Base-by-base conservation (phyloP, 2,329 filamentous ascomycete species). In the Cercospora sp. region DNA sequence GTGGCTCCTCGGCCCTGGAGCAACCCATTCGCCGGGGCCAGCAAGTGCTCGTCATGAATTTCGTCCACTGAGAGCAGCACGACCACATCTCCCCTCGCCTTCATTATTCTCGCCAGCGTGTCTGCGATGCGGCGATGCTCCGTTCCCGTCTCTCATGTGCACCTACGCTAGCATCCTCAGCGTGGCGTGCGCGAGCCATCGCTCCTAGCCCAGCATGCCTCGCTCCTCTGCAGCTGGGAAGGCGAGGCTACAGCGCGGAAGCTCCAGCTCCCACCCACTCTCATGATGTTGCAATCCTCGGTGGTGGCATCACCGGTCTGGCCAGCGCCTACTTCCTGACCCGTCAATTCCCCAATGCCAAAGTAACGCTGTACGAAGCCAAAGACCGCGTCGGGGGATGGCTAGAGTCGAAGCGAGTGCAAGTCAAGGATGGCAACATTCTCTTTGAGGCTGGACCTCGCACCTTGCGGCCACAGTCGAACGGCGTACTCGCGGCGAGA, bases 361-460 rank as follows among this genome's bases (percentile, higher is more conserved):
- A 88, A 62, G 89, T 99, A 75, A 95, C 91, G 0, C 77, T 99
- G 9, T 97, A 93, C 79, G 95, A 99, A 78, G 86, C 86, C 20
- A 86, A 83, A 30, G 77, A 86, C 23, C 84, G 88, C 20, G 78
- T 94, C 0, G 95, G 95, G 53, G 95, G 95, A 57, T 98, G 94
- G 94, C 83, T 98, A 48, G 82, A 88, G 70, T 93, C 91, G 1
- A 85, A 89, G 72, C 81, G 81, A 61, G 83, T 91, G 12, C 79
- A 86, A 1, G 86, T 91, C 9, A 83, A 85, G 42, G 91, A 87
- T 16, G 83, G 85, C 23, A 80, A 84, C 60, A 86, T 97, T 36
- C 80, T 91, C 30, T 93, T 98, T 75, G 94, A 99, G 81, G 87
- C 88, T 72, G 95, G 94, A 0, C 92, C 95, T 23, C 87, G 94